These are phyloP conservation scores for Sphagnum magellanicum DNA, from an alignment of 228 moss, liverwort and hornwort species.

Conservation along the genomic window DNA sequence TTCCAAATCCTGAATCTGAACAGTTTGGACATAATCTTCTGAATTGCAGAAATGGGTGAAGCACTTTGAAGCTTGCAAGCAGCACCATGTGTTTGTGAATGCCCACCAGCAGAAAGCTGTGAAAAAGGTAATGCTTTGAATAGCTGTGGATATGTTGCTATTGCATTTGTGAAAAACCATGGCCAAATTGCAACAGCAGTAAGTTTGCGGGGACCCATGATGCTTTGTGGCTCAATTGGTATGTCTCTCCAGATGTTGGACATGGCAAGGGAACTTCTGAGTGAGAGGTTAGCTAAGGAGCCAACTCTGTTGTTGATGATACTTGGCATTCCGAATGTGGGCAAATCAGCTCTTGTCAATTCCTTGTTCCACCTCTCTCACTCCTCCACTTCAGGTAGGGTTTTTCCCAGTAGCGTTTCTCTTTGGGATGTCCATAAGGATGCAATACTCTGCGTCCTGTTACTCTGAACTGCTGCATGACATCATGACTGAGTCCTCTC, in stretches of 20 bases:
- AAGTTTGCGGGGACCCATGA: background rate
- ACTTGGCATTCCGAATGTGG: slow-evolving; percentile 91
- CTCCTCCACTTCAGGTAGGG: slow-evolving; percentile 46
- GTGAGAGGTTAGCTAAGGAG: slow-evolving; percentile 68
- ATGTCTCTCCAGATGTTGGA: slow-evolving; percentile 64
- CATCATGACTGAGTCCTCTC: no score
- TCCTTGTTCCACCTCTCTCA: slow-evolving; percentile 62
- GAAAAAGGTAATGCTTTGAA: slow-evolving; percentile 42
- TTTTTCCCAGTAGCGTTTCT: background rate
- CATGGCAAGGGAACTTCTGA: slow-evolving; percentile 54
- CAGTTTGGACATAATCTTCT: background rate
- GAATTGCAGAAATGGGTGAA: slow-evolving; percentile 79
- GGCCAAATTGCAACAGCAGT: no score
- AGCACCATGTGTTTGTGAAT: slow-evolving; percentile 80
- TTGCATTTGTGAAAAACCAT: no score
- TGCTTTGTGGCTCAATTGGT: background rate
- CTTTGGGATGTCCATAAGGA: no score
- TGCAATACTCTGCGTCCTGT: no score
- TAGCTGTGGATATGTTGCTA: no score
- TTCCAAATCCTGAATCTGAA: background rate
- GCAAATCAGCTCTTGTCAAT: slow-evolving; percentile 96
- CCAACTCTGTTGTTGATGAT: slow-evolving; percentile 91
- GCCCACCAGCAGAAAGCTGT: slow-evolving; percentile 74
- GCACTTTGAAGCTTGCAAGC: slow-evolving; percentile 55
- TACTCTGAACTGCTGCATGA: no score